Base-by-base conservation (phyloP, 2,329 filamentous ascomycete species). In the Diaporthe velutina region DNA sequence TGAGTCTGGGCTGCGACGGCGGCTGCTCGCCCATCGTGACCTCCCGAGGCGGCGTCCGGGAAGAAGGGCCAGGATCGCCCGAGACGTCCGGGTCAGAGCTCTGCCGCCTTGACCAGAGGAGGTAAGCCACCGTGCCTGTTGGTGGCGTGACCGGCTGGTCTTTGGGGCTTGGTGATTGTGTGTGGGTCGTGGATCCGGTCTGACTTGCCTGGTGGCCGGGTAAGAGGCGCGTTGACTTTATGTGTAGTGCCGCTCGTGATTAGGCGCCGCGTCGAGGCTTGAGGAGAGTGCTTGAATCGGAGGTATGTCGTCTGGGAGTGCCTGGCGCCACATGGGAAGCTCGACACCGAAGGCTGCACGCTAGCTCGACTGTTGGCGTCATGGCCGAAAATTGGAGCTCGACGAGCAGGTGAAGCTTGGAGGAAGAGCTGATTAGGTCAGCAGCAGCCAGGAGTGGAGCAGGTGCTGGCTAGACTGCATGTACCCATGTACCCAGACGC, bases 1-100 rank as follows among this genome's bases (percentile, higher is more conserved):
- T 93, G 76, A 95, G 85, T 40, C 80, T 82, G 70, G 92, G 92
- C 73, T 83, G 81, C 15, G 80, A 74, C n/a, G 85, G 83, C 54
- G 85, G 83, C 75, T 85, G 83, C 75, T 85, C 83, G 58, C 85
- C 84, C 88, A 90, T 90, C 78, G 80, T 87, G 77, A 80, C 80
- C 77, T 78, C 50, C 40, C 42, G 71, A 33, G 50, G 60, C 54
- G 19, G 48, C n/a, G 35, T 22, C n/a, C 19, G 60, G 17, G 19
- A 25, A 42, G 67, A 45, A 54, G 67, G 48, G 77, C 77, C 76
- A 71, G 74, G 64, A 48, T 70, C 73, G 73, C 77, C 78, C 78
- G 82, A 81, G 80, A 83, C 83, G 80, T 83, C 83, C 81, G 83
- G 78, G 75, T 80, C 80, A 75, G 83, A 81, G 81, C 83, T 83